phyloP scores from a whole-genome alignment of 495 filamentous ascomycete species.

The Aspergillus incahuasiensis region DNA sequence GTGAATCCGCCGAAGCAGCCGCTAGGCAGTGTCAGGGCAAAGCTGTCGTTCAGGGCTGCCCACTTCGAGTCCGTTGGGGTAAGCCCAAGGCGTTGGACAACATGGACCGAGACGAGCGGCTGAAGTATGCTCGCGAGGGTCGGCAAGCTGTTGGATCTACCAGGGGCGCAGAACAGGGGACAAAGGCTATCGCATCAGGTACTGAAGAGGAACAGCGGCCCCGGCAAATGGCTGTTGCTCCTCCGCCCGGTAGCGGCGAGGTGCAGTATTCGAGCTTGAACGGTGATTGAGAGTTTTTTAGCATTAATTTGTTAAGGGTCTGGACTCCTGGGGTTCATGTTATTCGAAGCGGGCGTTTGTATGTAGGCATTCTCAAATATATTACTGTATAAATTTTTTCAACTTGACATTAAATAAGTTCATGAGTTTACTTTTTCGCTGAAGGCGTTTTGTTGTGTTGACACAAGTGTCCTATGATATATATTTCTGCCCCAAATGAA shows the following conservation, averaged over 20 bases:
- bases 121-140: constrained; percentile 68
- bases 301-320: constrained; percentile 7
- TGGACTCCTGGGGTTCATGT: constrained; percentile 22
- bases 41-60: constrained; percentile 77
- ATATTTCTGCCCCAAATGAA: neutral
- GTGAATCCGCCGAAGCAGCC: constrained; percentile 78
- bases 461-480: neutral
- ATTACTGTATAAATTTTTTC: neutral
- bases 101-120: constrained; percentile 76
- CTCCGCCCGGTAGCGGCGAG: constrained; percentile 78
- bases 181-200: constrained; percentile 31
- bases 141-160: constrained; percentile 48
- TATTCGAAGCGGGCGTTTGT: constrained; percentile 39
- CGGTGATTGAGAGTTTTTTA: constrained; percentile 56
- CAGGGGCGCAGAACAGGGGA: constrained; percentile 27
- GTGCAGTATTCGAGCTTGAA: constrained; percentile 81
- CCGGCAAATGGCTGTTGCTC: constrained; percentile 53
- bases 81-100: constrained; percentile 85
- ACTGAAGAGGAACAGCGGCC: constrained; percentile 42
- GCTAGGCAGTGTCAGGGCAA: constrained; percentile 82
- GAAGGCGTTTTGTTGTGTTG: no score
- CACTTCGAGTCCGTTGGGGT: constrained; percentile 85
- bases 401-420: no score
- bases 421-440: no score
- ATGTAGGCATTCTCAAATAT: constrained; percentile 24